Conservation (phyloP, 805 yeast genomes). For the Wickerhamiella musiphila region DNA sequence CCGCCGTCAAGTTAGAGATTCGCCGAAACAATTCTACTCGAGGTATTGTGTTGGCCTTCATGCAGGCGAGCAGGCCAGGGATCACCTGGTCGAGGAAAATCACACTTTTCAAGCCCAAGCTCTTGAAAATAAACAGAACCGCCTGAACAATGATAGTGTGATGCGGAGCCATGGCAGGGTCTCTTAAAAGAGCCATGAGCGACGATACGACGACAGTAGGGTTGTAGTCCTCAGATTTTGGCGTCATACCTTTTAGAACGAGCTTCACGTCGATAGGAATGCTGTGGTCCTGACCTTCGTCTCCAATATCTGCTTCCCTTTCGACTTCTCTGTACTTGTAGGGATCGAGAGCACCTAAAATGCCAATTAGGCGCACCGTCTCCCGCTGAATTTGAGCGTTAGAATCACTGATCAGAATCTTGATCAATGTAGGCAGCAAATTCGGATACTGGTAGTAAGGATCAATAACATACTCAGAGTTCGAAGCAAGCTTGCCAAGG, state of each 20-base stretch:
- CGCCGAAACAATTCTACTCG: conserved; percentile 83
- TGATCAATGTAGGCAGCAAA: conserved; percentile 61
- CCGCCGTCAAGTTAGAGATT: conserved; percentile 55
- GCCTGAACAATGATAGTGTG: conserved; percentile 92
- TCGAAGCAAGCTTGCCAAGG: conserved; percentile 72
- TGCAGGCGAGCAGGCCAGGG: conserved; percentile 72
- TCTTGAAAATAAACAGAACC: conserved; percentile 75
- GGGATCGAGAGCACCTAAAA: conserved; percentile 92
- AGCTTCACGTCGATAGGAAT: conserved; percentile 83
- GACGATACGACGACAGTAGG: conserved; percentile 89
- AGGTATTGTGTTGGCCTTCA: conserved; percentile 53
- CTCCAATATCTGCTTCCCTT: conserved; percentile 35
- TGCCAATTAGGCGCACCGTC: conserved; percentile 77
- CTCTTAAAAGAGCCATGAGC: conserved; percentile 66
- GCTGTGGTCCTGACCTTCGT: conserved; percentile 50
- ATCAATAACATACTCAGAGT: conserved; percentile 88
- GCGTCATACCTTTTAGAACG: conserved; percentile 86
- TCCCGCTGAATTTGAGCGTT: conserved; percentile 55
- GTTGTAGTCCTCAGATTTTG: conserved; percentile 76
- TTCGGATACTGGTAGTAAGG: conserved; percentile 88
- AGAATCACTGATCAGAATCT: conserved; percentile 68
- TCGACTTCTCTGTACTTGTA: conserved; percentile 88
- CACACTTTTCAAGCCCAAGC: conserved; percentile 75
- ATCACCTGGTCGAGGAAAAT: conserved; percentile 76
- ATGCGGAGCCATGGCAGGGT: conserved; percentile 66